Evolutionary conservation across 78 protist genomes (phyloP), one percentile per base, ranked within the genome.

Genomic region (Dictyostelium intermedium): DNA sequence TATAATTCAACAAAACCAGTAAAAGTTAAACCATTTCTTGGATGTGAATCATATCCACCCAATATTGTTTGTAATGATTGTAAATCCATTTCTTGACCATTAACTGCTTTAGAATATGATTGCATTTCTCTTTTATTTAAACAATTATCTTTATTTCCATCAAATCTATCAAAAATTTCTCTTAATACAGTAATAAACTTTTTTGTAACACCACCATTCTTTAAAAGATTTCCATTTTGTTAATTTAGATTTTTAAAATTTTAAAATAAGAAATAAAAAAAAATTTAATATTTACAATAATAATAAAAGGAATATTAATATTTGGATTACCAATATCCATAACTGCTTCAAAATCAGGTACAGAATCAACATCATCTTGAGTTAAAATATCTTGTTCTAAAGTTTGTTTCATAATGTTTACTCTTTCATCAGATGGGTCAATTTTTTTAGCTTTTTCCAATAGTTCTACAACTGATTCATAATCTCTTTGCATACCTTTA

Each of bases 1-100:
- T 74, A 85, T 11, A 85, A 39, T 37, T 85, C 92, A n/a, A 85
- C 92, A 56, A 85, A 85, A 35, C 92, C 92, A 20, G 83, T 73
- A 72, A 85, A 85, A 10, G 92, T 85, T 37, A 85, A 39, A 20
- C 92, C 92, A 10, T 32, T 53, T 27, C 34, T 85, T 5, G 32
- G 20, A 45, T 25, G 20, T 32, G 84, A 76, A 16, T 85, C 32
- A 30, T 85, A 85, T 3, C 32, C 25, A 16, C 43, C 13, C 7
- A 85, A 8, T 2, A 85, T 47, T 37, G 32, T 16, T 70, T 74
- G 35, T 10, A 85, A 13, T 20, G 92, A 37, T 9, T 85, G n/a
- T 50, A 13, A 23, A 76, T 85, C 92, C 30, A 85, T 5, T 56
- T 45, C 73, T 47, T 85, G 69, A 14, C 56, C 76, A 37, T 53